A percentile compares a stretch with the other conserved stretches of the same genome.
phyloP scores from a whole-genome alignment of 805 yeast genomes.

The Ogataea thermomethanolica region DNA sequence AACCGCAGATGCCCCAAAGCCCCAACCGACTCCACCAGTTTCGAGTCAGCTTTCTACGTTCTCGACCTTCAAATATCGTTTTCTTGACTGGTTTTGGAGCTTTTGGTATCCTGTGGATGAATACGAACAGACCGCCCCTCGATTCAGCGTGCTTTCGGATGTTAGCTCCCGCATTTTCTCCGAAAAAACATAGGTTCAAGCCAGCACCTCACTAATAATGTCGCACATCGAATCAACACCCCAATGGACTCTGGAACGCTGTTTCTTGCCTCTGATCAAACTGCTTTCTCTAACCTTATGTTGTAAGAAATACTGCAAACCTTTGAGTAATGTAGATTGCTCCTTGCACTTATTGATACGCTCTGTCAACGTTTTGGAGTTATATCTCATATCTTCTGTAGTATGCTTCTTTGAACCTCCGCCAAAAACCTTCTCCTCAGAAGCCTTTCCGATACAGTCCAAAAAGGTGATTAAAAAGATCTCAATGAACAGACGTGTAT shows the following conservation, averaged over 20 bases:
- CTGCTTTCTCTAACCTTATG: constrained; percentile 44
- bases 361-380: constrained; percentile 32
- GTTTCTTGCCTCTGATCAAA: constrained; percentile 51
- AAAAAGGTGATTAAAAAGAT: constrained; percentile 65
- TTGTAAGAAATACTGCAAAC: constrained; percentile 59
- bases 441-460: constrained; percentile 59
- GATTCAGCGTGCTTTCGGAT: no score
- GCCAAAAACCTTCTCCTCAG: constrained; percentile 48
- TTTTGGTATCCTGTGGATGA: constrained; percentile 25
- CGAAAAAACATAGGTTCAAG: constrained; percentile 5
- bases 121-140: not conserved
- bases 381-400: constrained; percentile 32
- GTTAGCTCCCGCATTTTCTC: not conserved
- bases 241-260: constrained; percentile 61
- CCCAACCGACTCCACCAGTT: not conserved
- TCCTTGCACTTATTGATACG: constrained; percentile 51
- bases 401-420: constrained; percentile 36
- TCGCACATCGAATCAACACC: constrained; percentile 55
- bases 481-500: constrained; percentile 68
- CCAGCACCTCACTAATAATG: constrained; percentile 41
- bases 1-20: constrained; percentile 6
- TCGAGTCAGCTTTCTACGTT: constrained; percentile 15
- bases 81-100: constrained; percentile 25
- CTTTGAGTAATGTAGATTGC: constrained; percentile 56
- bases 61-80: constrained; percentile 11